phyloP scores from a whole-genome alignment of 140 eudicot genomes.

The Cichorium intybus region DNA sequence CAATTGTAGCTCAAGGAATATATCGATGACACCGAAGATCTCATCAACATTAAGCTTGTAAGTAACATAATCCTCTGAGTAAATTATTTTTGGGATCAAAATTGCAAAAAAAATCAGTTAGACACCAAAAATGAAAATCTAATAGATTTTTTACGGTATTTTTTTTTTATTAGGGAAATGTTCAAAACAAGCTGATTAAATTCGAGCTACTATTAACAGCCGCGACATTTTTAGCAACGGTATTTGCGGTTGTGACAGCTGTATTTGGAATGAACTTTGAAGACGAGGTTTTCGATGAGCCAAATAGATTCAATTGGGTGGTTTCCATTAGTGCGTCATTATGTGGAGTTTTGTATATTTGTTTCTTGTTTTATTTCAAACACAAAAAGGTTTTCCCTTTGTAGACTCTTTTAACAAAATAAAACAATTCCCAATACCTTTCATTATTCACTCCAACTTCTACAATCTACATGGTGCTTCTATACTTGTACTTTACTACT shows the following conservation, averaged over 20 bases:
- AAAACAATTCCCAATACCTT: not conserved
- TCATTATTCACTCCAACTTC: not conserved
- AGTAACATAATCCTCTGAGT: conserved; percentile 15
- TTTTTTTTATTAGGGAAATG: conserved; percentile 55
- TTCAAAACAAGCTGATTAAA: conserved; percentile 94
- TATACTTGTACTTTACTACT: conserved; percentile 26
- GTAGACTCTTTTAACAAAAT: conserved; percentile 24
- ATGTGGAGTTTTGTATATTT: conserved; percentile 52
- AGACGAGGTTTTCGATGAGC: conserved; percentile 58
- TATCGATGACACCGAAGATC: conserved; percentile 95
- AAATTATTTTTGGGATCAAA: not conserved
- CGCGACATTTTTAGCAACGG: conserved; percentile 84
- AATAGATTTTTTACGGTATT: not conserved
- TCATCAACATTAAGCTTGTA: conserved; percentile 93
- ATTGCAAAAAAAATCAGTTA: too few species aligned
- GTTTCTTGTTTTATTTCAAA: conserved; percentile 73
- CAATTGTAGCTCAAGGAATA: conserved; percentile 86
- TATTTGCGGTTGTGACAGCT: conserved; percentile 94
- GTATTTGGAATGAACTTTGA: conserved; percentile 96
- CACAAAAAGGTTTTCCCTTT: conserved; percentile 82
- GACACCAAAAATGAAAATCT: too few species aligned
- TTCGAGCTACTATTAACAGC: conserved; percentile 93
- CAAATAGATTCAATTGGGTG: conserved; percentile 80
- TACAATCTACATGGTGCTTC: conserved; percentile 18
- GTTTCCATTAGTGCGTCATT: conserved; percentile 49